Conservation (phyloP, 768 basidiomycete species). For the Leucosporidium creatinivorum region DNA sequence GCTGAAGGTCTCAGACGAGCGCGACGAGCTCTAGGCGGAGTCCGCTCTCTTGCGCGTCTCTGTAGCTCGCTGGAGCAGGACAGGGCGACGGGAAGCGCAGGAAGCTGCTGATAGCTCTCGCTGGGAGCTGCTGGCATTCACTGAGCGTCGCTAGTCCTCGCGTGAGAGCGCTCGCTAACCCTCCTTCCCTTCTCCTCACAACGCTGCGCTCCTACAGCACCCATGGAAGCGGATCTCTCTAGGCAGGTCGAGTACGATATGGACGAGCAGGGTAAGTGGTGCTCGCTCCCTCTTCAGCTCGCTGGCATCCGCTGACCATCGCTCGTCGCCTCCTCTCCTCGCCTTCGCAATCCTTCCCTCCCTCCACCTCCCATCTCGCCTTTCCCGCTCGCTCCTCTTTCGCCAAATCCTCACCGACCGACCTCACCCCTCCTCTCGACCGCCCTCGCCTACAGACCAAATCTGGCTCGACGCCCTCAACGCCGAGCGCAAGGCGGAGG, state of each 20-base stretch:
- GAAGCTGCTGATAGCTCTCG: background rate
- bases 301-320: background rate
- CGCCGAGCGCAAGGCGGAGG: conserved; percentile 62
- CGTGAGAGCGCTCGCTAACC: background rate
- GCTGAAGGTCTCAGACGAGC: background rate
- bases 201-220: conserved; percentile 46
- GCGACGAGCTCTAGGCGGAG: background rate
- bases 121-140: background rate
- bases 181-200: background rate
- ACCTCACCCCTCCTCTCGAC: background rate
- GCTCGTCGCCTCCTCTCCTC: no score
- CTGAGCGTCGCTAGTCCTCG: background rate
- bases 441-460: conserved; percentile 54
- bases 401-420: background rate
- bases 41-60: background rate
- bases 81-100: no score
- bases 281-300: conserved; percentile 3
- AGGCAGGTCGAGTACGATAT: conserved; percentile 98
- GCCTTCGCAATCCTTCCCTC: background rate
- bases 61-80: background rate
- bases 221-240: conserved; percentile 82
- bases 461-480: conserved; percentile 90
- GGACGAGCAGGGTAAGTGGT: conserved; percentile 82
- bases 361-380: background rate
- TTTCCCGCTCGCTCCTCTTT: background rate